Percentiles rank a stretch among this genome's conserved stretches.
These are phyloP conservation scores for Seiridium cupressi DNA, from an alignment of 2,329 filamentous ascomycete species.

Conservation along the genomic window DNA sequence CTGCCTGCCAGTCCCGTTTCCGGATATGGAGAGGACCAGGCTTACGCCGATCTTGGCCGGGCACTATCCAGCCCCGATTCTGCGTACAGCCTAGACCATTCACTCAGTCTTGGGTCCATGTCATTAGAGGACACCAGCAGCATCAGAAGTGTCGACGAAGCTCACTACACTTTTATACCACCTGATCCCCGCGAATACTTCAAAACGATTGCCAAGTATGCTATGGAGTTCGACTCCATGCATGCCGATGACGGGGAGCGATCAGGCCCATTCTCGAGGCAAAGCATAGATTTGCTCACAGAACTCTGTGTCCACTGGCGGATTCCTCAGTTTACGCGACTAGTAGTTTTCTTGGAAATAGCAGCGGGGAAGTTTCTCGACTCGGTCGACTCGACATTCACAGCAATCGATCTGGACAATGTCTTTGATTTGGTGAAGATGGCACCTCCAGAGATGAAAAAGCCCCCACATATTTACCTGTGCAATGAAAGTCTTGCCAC, in stretches of 20 bases:
- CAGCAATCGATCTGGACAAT: slow-evolving; percentile 76
- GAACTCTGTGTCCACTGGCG: slow-evolving; percentile 89
- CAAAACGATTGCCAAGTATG: slow-evolving; percentile 76
- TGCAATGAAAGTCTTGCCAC: slow-evolving; percentile 50
- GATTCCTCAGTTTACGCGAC: slow-evolving; percentile 76
- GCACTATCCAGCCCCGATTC: slow-evolving; percentile 46
- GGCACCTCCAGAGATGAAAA: slow-evolving; percentile 64
- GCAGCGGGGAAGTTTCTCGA: slow-evolving; percentile 82
- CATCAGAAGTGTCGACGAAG: slow-evolving; percentile 56
- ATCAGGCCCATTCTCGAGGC: slow-evolving; percentile 64
- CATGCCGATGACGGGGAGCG: slow-evolving; percentile 51
- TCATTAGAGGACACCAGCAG: slow-evolving; percentile 56
- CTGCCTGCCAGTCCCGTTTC: slow-evolving; percentile 55
- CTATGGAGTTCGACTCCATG: slow-evolving; percentile 64
- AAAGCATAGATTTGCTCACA: slow-evolving; percentile 77
- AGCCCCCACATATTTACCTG: slow-evolving; percentile 54
- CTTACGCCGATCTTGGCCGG: slow-evolving; percentile 52
- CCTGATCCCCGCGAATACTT: slow-evolving; percentile 80
- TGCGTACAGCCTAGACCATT: slow-evolving; percentile 57
- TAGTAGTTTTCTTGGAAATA: slow-evolving; percentile 82
- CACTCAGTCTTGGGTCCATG: slow-evolving; percentile 65
- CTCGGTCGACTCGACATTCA: slow-evolving; percentile 78
- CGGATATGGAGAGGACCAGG: slow-evolving; percentile 48
- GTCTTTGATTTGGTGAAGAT: slow-evolving; percentile 82
- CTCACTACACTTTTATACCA: slow-evolving; percentile 86